Base-by-base conservation (phyloP, 176 grass and related monocot genomes). In the Aegilops speltoides region DNA sequence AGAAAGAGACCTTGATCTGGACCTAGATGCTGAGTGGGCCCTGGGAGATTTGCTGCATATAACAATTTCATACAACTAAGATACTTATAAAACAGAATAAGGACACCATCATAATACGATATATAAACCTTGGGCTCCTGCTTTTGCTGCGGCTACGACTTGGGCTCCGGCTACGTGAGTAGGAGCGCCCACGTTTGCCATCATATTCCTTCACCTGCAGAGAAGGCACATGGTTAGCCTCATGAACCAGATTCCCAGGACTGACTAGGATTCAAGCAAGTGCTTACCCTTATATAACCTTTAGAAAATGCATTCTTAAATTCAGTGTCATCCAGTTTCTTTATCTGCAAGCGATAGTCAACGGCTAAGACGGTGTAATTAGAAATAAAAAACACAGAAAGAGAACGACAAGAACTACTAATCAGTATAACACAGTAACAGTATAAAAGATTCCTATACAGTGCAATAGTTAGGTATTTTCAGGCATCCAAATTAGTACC, bases 271-370 rank as follows among this genome's bases (percentile, higher is more conserved):
- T 78, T 64, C 9, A 83, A 26, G 63, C 20, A 84, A 73, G 17
- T 64, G 36, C 3, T 82, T 91, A 99, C 94, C 92, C 94, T 99
- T 88, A 99, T 96, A 79, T 94, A 90, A 81, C 88, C 84, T 66
- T 87, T 87, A 64, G 94, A 94, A 89, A 99, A 99, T 73, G 97
- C 92, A 85, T 99, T 99, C 71, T 83, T 92, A 43, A 99, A 99
- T 88, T 99, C 97, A 88, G 92, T 93, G 74, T 96, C 94, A 87
- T 99, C 92, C 57, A 99, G 89, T 70, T 99, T 99, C 90, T 85
- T 99, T 56, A 98, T 92, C 96, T 98, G 79, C 78, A 92, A 79
- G 43, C 25, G 8, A 19, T 76, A 22, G 56, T 68, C 31, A 79
- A 79, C 52, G 90, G 52, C 17, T 26, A 83, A 65, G 63, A 79